Percentiles rank a stretch among this genome's conserved stretches.
Evolutionary conservation across 768 basidiomycete genomes (phyloP).

Genomic region (Chalciporus sphaerocephalus): DNA sequence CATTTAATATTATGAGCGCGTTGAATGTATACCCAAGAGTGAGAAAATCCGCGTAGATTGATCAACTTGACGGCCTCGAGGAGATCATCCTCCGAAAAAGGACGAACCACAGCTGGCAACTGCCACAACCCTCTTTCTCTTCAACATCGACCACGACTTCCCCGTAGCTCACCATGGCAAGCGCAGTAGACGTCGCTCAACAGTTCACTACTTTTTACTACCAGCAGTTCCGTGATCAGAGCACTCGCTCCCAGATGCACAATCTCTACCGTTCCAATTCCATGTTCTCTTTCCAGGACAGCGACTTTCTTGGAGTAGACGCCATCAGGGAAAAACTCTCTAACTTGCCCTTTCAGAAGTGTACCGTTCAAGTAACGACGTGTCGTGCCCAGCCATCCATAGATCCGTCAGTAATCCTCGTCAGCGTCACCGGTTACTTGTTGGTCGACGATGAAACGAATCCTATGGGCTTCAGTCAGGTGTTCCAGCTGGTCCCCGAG

Average conservation of each 20-base stretch:
- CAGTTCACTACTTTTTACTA: slow-evolving; percentile 87
- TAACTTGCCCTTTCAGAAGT: slow-evolving; percentile 69
- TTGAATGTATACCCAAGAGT: too few relatives aligned
- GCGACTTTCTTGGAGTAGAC: slow-evolving; percentile 48
- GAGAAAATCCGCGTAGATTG: slow-evolving; percentile 3
- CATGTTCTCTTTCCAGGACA: slow-evolving; percentile 82
- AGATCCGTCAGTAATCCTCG: slow-evolving; percentile 50
- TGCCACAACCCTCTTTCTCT: slow-evolving; percentile 3
- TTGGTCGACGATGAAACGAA: slow-evolving; percentile 74
- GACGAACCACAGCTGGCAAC: slow-evolving; percentile 1
- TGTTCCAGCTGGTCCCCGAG: slow-evolving; percentile 87
- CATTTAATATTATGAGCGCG: too few relatives aligned
- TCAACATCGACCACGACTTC: background rate
- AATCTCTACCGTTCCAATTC: slow-evolving; percentile 74
- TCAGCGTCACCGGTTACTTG: slow-evolving; percentile 86
- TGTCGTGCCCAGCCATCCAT: slow-evolving; percentile 86
- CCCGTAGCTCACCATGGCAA: slow-evolving; percentile 49
- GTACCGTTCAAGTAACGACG: slow-evolving; percentile 77
- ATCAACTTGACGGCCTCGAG: too few relatives aligned
- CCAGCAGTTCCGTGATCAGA: slow-evolving; percentile 59
- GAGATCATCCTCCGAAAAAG: slow-evolving; percentile 17
- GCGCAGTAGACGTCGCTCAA: slow-evolving; percentile 68
- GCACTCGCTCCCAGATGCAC: slow-evolving; percentile 48
- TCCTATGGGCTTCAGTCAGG: slow-evolving; percentile 87
- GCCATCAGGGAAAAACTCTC: slow-evolving; percentile 69